A percentile compares a stretch with the other conserved stretches of the same genome.
These are phyloP conservation scores for Boletus vinaceobasis DNA, from an alignment of 768 basidiomycete genomes.

Conservation along the genomic window DNA sequence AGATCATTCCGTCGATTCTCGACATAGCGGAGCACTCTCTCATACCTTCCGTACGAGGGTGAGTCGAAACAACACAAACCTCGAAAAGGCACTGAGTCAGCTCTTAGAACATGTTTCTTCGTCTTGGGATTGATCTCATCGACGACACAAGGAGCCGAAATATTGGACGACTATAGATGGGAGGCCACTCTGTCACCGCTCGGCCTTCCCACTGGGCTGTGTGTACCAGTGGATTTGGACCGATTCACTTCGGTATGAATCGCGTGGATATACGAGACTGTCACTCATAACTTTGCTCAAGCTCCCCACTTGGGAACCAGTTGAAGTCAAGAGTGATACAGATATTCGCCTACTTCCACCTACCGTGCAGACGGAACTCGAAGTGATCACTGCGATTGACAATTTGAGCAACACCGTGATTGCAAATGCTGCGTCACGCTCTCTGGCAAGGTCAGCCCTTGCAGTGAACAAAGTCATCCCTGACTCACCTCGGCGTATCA, in stretches of 20 bases:
- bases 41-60: conserved; percentile 93
- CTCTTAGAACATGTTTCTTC: conserved; percentile 86
- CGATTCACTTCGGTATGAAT: conserved; percentile 72
- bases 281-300: conserved; percentile 28
- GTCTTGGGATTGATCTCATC: conserved; percentile 91
- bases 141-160: conserved; percentile 88
- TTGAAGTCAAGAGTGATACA: conserved; percentile 30
- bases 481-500: conserved; percentile 25
- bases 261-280: not conserved
- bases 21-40: conserved; percentile 88
- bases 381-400: conserved; percentile 85
- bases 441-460: conserved; percentile 68
- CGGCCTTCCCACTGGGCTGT: conserved; percentile 85
- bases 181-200: conserved; percentile 85
- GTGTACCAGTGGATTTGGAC: conserved; percentile 81
- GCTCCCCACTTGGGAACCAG: conserved; percentile 67
- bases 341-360: conserved; percentile 60
- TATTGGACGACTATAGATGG: conserved; percentile 91
- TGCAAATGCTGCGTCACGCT: conserved; percentile 89
- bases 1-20: conserved; percentile 84
- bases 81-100: conserved; percentile 7
- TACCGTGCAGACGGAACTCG: conserved; percentile 66
- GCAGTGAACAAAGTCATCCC: not conserved
- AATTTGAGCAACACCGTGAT: conserved; percentile 95
- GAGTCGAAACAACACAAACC: conserved; percentile 25